Base-by-base conservation (phyloP, 176 grass and related monocot species). In the Hordeum marinum region DNA sequence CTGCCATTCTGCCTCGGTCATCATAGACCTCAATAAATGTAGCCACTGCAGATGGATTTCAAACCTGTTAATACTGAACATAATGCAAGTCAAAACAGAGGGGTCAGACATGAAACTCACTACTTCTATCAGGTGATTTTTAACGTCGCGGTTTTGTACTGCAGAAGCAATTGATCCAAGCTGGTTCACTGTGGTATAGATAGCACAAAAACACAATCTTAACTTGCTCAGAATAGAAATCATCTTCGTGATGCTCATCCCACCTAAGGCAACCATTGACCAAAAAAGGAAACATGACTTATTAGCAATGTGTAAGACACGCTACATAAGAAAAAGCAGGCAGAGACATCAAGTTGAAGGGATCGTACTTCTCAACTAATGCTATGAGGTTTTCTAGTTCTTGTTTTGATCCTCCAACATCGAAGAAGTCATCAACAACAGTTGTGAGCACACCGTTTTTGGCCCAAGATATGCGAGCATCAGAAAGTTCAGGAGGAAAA, bases 401-500 rank as follows among this genome's bases (percentile, higher is more conserved):
- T 83, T 94, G 90, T 72, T 68, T 85, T n/a, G 94, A 97, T 68
- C 94, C 92, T 54, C 80, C 90, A 52, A 90, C 52, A 61, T 97
- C 94, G 32, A 97, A 97, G 45, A 97, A 92, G 78, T 97, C 94
- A 46, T 97, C 92, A 31, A 89, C 83, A 12, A 97, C 21, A 15
- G 90, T 87, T 29, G 88, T 87, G 36, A 97, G 88, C 14, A 92
- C 90, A 54, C 45, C 72, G 86, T 87, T 90, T 89, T 89, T 88
- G 5, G 92, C 76, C 83, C 87, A 97, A 24, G 78, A 79, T 40
- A 89, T 87, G 48, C 92, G 92, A 61, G 83, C 91, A 77, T 94
- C 83, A n/a, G 80, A 86, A 15, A 90, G 37, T 61, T 97, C 83
- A 45, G 85, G 90, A 64, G 83, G 75, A 43, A 60, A 94, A 66